A percentile compares a stretch with the other conserved stretches of the same genome.
Evolutionary conservation across 805 yeast species (phyloP).

Genomic region (Grigorovia humatica): DNA sequence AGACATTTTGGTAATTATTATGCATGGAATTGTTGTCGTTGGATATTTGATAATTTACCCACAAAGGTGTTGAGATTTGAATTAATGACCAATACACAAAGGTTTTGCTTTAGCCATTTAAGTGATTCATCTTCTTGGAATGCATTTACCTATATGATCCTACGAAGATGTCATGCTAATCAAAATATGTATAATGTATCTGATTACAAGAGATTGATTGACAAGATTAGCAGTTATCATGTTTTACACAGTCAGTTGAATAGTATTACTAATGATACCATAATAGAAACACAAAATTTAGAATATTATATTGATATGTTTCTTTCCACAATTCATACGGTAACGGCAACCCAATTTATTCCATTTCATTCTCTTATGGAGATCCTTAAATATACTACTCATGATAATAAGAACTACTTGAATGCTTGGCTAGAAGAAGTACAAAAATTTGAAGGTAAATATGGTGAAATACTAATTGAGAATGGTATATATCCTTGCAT

Average conservation of each 20-base stretch:
- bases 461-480: slow-evolving; percentile 4
- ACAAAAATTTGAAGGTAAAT: slow-evolving; percentile 7
- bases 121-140: slow-evolving; percentile 31
- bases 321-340: slow-evolving; percentile 9
- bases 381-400: slow-evolving; percentile 1
- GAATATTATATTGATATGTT: slow-evolving; percentile 4
- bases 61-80: slow-evolving; percentile 3
- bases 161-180: slow-evolving; percentile 4
- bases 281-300: neutral
- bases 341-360: slow-evolving; percentile 16
- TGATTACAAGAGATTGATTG: slow-evolving; percentile 5
- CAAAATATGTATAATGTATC: slow-evolving; percentile 3
- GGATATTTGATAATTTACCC: slow-evolving; percentile 21
- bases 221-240: neutral
- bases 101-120: slow-evolving; percentile 20
- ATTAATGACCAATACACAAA: slow-evolving; percentile 9
- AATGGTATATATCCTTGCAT: slow-evolving; percentile 7
- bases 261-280: too few species aligned
- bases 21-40: slow-evolving; percentile 31
- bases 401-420: neutral
- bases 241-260: too few species aligned
- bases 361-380: slow-evolving; percentile 18
- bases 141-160: slow-evolving; percentile 16
- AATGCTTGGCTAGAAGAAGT: slow-evolving; percentile 13
- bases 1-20: slow-evolving; percentile 32